Conservation (phyloP, 768 basidiomycete genomes). For the Plicaturopsis crispa region DNA sequence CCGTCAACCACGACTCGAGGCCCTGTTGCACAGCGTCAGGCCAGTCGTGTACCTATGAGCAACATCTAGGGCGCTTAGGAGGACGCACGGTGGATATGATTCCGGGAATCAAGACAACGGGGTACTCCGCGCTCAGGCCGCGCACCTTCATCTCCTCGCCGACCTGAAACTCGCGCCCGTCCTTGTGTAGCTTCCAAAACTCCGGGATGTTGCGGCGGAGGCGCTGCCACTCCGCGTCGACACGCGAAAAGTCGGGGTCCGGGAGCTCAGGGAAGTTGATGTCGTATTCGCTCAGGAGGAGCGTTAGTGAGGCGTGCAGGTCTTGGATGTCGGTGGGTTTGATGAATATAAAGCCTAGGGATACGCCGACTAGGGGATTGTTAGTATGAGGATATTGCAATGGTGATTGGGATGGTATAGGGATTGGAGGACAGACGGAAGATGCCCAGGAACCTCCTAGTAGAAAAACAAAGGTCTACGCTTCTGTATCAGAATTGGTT, state of each 20-base stretch:
- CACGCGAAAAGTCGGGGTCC: slow-evolving; percentile 55
- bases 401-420: too few relatives aligned
- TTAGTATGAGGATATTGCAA: too few relatives aligned
- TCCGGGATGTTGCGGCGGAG: slow-evolving; percentile 67
- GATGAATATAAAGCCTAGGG: slow-evolving; percentile 58
- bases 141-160: slow-evolving; percentile 60
- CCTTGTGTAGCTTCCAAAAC: slow-evolving; percentile 73
- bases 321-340: slow-evolving; percentile 61
- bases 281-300: slow-evolving; percentile 67
- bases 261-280: slow-evolving; percentile 56
- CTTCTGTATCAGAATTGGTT: too few relatives aligned
- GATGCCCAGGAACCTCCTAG: too few relatives aligned
- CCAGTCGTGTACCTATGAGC: too few relatives aligned
- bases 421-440: too few relatives aligned
- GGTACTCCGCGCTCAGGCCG: slow-evolving; percentile 63
- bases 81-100: slow-evolving; percentile 74
- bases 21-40: too few relatives aligned
- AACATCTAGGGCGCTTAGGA: too few relatives aligned
- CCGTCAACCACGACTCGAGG: slow-evolving; percentile 91
- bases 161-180: slow-evolving; percentile 75
- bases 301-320: slow-evolving; percentile 57
- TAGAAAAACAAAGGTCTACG: too few relatives aligned
- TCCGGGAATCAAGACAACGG: slow-evolving; percentile 83
- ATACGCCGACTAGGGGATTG: slow-evolving; percentile 65
- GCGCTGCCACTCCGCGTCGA: slow-evolving; percentile 67